Evolutionary conservation across 2,329 filamentous ascomycete genomes (phyloP), one percentile per base, ranked within the genome.

Genomic region (Ceratocystiopsis sp.): DNA sequence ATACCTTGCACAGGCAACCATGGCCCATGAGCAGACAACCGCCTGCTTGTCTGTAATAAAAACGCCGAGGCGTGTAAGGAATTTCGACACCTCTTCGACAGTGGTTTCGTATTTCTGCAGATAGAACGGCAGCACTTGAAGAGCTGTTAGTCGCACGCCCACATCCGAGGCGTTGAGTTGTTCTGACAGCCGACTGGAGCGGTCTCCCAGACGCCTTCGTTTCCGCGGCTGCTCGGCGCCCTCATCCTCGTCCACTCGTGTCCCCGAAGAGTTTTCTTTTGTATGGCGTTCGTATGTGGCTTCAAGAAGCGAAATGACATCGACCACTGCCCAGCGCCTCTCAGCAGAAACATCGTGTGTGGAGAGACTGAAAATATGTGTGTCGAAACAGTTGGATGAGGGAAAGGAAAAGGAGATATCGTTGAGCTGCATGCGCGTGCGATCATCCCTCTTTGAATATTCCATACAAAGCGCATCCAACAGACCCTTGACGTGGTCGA

Each of bases 1-100:
- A 55, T 63, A 87, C 84, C 82, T 84, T 48, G 84, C 68, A 55
- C 85, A 75, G n/a, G 78, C 80, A 42, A 95, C 59, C 65, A 93
- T 75, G 16, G 85, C 80, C 91, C 91, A 98, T 0, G 78, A 84
- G 9, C 78, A 73, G 36, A 79, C 64, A 10, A 61, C 59, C 14
- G 63, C 61, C 50, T 80, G 77, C 52, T 93, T 87, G 53, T 91
- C 81, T 11, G 73, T 68, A 37, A 81, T 73, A 42, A 71, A 67
- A 12, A 62, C 58, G 15, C 68, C 61, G 15, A 93, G 61, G 37
- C 71, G 68, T 10, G 68, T 65, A 3, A 91, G 55, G 4, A 80
- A 56, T 1, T 68, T 64, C 6, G 61, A 58, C 21, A 80, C 60
- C 12, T 74, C 70, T 32, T 77, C 69, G 32, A 61, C 51, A 4